Evolutionary conservation across 768 basidiomycete genomes (phyloP).

Genomic region (Lactarius indigo): DNA sequence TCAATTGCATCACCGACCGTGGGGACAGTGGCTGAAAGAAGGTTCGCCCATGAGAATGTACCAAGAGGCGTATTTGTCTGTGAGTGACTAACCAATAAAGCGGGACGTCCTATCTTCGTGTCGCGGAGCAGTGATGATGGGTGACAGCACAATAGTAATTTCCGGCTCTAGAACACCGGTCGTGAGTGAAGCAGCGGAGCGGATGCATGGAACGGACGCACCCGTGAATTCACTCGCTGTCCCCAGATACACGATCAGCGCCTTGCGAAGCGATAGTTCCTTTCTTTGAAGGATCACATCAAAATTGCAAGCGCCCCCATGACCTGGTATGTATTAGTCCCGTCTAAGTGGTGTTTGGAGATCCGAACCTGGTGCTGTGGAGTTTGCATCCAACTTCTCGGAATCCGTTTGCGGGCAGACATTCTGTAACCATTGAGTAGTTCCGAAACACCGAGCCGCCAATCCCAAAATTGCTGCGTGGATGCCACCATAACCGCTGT

Average conservation of each 20-base stretch:
- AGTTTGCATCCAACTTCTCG: slow-evolving; percentile 55
- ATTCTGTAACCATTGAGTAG: slow-evolving; percentile 51
- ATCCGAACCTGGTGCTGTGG: slow-evolving; percentile 51
- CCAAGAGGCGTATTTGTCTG: not conserved
- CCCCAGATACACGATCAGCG: slow-evolving; percentile 64
- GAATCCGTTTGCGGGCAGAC: slow-evolving; percentile 63
- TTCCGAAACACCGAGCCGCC: slow-evolving; percentile 66
- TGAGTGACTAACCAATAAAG: slow-evolving; percentile 48
- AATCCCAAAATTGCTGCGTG: slow-evolving; percentile 76
- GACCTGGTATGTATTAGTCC: slow-evolving; percentile 37
- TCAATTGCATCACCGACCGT: slow-evolving; percentile 72
- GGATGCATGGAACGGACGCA: slow-evolving; percentile 28
- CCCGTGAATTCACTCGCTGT: slow-evolving; percentile 70
- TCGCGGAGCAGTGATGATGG: slow-evolving; percentile 54
- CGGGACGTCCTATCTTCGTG: slow-evolving; percentile 56
- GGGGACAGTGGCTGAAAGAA: slow-evolving; percentile 60
- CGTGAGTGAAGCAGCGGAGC: slow-evolving; percentile 1
- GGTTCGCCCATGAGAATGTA: not conserved
- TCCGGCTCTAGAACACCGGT: slow-evolving; percentile 52
- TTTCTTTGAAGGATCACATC: slow-evolving; percentile 52
- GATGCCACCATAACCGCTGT: slow-evolving; percentile 79
- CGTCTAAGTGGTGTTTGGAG: slow-evolving; percentile 6
- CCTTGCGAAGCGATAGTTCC: slow-evolving; percentile 57
- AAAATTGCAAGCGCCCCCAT: slow-evolving; percentile 54
- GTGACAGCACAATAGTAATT: slow-evolving; percentile 67